These are phyloP conservation scores for Ananas comosus DNA, from an alignment of 176 grass and related monocot species.

Conservation along the genomic window DNA sequence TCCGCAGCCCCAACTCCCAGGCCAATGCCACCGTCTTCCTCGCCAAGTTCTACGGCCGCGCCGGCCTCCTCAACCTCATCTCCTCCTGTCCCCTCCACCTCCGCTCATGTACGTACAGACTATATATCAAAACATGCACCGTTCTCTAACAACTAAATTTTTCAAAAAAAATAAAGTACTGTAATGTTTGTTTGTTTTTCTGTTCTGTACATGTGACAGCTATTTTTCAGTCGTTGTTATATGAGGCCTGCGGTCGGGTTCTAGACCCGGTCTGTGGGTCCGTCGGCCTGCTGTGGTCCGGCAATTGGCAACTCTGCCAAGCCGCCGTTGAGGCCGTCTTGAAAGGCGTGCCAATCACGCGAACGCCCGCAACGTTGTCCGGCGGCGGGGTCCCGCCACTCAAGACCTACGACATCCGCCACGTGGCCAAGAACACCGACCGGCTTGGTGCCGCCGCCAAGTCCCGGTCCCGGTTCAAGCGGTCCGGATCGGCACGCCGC, in stretches of 20 bases:
- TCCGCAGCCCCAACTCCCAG: conserved; percentile 25
- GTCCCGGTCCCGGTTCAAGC: conserved; percentile 38
- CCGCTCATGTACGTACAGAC: conserved; percentile 13
- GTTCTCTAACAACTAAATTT: background rate
- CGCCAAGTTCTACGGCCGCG: conserved; percentile 41
- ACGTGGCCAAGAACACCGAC: conserved; percentile 17
- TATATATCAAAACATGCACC: background rate
- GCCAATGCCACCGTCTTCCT: conserved; percentile 40
- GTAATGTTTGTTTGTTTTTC: background rate
- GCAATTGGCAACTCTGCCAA: conserved; percentile 31
- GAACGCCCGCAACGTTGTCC: conserved; percentile 3
- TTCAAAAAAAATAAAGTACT: background rate
- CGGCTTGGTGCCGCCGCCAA: conserved; percentile 5
- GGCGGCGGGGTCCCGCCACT: conserved; percentile 13
- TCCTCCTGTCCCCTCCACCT: conserved; percentile 19
- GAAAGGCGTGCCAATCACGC: conserved; percentile 18
- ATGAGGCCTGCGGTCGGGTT: conserved; percentile 31
- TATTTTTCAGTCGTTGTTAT: conserved; percentile 33
- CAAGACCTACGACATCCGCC: conserved; percentile 33
- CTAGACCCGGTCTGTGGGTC: conserved; percentile 30
- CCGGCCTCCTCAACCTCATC: conserved; percentile 35
- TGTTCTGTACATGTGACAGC: conserved; percentile 8
- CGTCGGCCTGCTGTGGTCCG: conserved; percentile 34
- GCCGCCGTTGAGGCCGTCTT: conserved; percentile 26
- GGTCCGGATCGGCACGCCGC: conserved; percentile 1